Conservation (phyloP, 129 eudicot species). For the Pulicaria dysenterica region DNA sequence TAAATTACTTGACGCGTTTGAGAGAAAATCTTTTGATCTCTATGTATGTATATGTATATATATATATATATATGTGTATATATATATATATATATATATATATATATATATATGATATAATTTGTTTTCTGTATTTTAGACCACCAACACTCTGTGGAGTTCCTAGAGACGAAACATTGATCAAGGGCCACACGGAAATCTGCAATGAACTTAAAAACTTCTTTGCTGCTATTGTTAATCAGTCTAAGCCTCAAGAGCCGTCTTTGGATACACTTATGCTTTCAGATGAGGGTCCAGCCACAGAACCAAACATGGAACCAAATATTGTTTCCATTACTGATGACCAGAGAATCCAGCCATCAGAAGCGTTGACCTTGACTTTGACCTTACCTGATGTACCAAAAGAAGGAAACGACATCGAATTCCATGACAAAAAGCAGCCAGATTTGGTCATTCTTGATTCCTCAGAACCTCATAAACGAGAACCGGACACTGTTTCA, state of each 20-base stretch:
- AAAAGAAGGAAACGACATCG: slow-evolving; percentile 32
- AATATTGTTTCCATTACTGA: slow-evolving; percentile 19
- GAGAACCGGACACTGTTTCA: slow-evolving; percentile 55
- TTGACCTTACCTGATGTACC: slow-evolving; percentile 34
- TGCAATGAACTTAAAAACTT: slow-evolving; percentile 67
- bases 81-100: no score
- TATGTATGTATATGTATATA: no score
- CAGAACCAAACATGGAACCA: slow-evolving; percentile 34
- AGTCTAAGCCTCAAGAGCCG: slow-evolving; percentile 65
- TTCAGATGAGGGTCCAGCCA: slow-evolving; percentile 35
- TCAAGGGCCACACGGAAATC: slow-evolving; percentile 69
- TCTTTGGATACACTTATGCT: slow-evolving; percentile 36
- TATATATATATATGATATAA: no score
- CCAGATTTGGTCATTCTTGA: slow-evolving; percentile 39
- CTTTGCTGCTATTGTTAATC: slow-evolving; percentile 82
- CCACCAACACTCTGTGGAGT: slow-evolving; percentile 92
- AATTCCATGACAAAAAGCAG: slow-evolving; percentile 31
- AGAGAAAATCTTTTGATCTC: no score
- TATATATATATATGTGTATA: no score
- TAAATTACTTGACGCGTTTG: no score
- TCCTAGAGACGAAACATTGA: slow-evolving; percentile 83
- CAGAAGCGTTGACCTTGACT: slow-evolving; percentile 26
- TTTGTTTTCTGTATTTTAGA: slow-evolving; percentile 39
- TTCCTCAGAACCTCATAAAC: slow-evolving; percentile 38
- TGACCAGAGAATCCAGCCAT: slow-evolving; percentile 37